Base-by-base conservation (phyloP, 1,284 basidiomycete genomes). In the Paramarasmius palmivorus region DNA sequence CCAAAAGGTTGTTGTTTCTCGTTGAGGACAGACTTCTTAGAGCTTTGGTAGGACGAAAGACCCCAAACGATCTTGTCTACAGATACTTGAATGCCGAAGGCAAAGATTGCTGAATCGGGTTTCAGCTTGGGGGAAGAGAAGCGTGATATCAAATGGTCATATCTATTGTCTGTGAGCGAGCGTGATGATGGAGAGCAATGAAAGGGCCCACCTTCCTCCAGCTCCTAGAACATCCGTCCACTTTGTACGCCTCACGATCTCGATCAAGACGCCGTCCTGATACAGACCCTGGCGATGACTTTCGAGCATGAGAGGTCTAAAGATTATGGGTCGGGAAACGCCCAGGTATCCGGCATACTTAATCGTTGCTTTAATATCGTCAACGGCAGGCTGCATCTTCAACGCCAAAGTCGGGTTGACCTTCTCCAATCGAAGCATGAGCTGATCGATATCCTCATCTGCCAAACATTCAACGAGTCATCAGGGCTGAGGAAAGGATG, bases 1-100 rank as follows among this genome's bases (percentile, higher is more conserved):
- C 92, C 92, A 58, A 93, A 93, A 0, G 90, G 92, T 15, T 85
- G 92, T 15, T 85, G 82, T 57, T 87, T 81, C 64, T 93, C 89
- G 64, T 90, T 92, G 49, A 90, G 72, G 8, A 90, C 74, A 1
- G 78, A 78, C 63, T 85, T 83, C 1, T 87, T 85, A 0, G 83
- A 77, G 49, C 83, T 85, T 63, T 92, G 88, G 63, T 85, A 88
- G 2, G 84, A 76, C 0, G 88, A 88, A 0, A 95, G 75, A 6
- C 83, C 81, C 0, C 79, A 71, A 0, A 88, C 84, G 57, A 95
- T 88, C 72, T 90, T 91, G 62, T 93, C 90, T 2, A 94, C 73
- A 1, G 86, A 82, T 22, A 95, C 84, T 61, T 93, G 91, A 12
- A 92, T 70, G 1, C 84, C 92, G 17, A 91, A 77, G 1, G 88